phyloP scores from a whole-genome alignment of 495 filamentous ascomycete genomes.

The Neurospora sp. region DNA sequence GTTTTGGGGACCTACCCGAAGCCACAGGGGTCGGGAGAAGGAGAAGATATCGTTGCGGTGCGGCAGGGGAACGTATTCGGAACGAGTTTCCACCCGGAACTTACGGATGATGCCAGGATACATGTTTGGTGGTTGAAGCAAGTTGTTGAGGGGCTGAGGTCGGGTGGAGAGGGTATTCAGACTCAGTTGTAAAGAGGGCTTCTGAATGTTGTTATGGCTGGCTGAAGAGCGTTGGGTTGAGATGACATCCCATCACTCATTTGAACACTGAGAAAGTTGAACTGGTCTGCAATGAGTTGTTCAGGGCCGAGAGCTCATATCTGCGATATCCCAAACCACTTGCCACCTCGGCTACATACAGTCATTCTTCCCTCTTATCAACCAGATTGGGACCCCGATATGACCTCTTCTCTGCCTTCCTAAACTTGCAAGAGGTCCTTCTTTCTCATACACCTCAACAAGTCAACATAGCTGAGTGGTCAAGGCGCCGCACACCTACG shows the following conservation, averaged over 20 bases:
- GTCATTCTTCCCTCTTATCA: too few species aligned
- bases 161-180: background rate
- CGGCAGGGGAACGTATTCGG: slow-evolving; percentile 90
- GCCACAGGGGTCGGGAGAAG: slow-evolving; percentile 2
- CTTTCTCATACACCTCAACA: too few species aligned
- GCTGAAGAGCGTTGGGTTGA: background rate
- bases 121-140: slow-evolving; percentile 88
- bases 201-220: background rate
- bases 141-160: slow-evolving; percentile 35
- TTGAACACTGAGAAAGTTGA: background rate
- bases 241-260: background rate
- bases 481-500: too few species aligned
- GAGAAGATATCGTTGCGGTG: slow-evolving; percentile 79
- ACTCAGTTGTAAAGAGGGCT: background rate
- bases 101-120: slow-evolving; percentile 82
- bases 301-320: too few species aligned
- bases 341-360: too few species aligned
- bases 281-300: background rate
- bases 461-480: too few species aligned
- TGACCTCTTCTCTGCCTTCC: too few species aligned
- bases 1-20: slow-evolving; percentile 45
- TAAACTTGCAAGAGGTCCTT: too few species aligned
- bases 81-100: slow-evolving; percentile 92
- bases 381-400: too few species aligned
- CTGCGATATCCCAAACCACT: too few species aligned